Base-by-base conservation (phyloP, 768 basidiomycete species). In the Amanita exitialis region DNA sequence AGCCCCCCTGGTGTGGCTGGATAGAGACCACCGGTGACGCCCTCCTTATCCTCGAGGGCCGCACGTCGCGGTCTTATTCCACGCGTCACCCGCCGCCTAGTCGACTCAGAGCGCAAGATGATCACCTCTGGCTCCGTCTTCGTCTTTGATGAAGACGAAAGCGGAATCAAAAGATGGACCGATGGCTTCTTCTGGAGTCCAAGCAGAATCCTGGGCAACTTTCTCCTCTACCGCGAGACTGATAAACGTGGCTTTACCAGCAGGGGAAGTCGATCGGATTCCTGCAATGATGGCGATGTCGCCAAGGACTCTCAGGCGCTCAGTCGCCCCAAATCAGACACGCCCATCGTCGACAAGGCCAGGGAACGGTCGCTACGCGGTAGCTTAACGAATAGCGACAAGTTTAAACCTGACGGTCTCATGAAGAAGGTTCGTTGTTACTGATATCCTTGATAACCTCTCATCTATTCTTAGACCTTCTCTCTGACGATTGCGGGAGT, bases 131-230 rank as follows among this genome's bases (percentile, higher is more conserved):
- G 94, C 51, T 88, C 87, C 6, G 91, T 98, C 9, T 98, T 97
- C 60, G 94, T 96, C 57, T 98, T 96, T 62, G 91, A 98, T 66
- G 94, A 96, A 71, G 86, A 91, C 60, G 92, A 95, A 69, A 91
- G 89, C 61, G 92, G 93, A 23, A 98, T 98, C 71, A 95, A 94
- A 71, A 78, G 94, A 39, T 96, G 93, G 90, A 98, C 94, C 1
- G 94, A 98, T 68, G 92, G 93, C n/a, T 84, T 89, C 63, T 86
- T 87, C 63, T 96, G 94, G 94, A 89, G 86, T 57, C 94, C 94
- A 0, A 87, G 84, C 57, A 75, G 94, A 52, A 96, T 96, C 23
- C 71, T 96, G 53, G 90, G 90, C 59, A 97, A 97, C 66, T 98
- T 96, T 62, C 72, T 98, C 60, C 82, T 95, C 55, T 97, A 97